phyloP scores from a whole-genome alignment of 805 yeast species.

The Myxozyma neotropica region DNA sequence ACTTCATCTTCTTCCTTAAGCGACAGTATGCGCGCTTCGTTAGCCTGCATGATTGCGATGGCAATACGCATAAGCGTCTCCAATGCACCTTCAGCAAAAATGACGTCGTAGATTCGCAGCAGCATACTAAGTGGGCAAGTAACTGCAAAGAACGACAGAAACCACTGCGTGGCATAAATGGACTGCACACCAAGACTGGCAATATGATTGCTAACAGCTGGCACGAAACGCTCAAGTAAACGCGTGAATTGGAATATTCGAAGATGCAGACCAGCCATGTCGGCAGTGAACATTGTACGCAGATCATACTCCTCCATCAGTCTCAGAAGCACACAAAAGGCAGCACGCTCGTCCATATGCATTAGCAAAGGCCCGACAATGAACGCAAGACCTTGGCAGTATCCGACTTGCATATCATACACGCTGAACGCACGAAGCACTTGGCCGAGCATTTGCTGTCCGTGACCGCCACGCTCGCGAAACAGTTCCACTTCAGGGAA shows the following conservation, averaged over 20 bases:
- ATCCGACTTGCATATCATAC: conserved; percentile 66
- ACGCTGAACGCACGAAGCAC: conserved; percentile 64
- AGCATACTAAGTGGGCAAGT: conserved; percentile 59
- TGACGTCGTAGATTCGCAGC: conserved; percentile 55
- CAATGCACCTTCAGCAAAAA: conserved; percentile 57
- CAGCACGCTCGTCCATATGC: conserved; percentile 47
- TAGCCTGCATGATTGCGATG: conserved; percentile 53
- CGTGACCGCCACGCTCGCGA: conserved; percentile 46
- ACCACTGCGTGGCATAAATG: conserved; percentile 64
- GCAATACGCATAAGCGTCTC: conserved; percentile 59
- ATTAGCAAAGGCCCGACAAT: conserved; percentile 60
- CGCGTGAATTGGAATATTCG: conserved; percentile 56
- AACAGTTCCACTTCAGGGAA: conserved; percentile 59
- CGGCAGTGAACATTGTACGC: conserved; percentile 54
- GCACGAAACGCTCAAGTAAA: conserved; percentile 48
- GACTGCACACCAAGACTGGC: conserved; percentile 48
- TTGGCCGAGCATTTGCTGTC: conserved; percentile 53
- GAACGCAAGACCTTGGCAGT: conserved; percentile 68
- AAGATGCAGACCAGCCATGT: conserved; percentile 56
- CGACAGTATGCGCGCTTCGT: conserved; percentile 46
- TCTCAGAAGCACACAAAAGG: conserved; percentile 56
- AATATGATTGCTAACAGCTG: conserved; percentile 51
- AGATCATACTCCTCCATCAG: conserved; percentile 63
- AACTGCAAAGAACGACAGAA: conserved; percentile 60
- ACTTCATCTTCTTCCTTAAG: conserved; percentile 48